These are phyloP conservation scores for Myochromella boudieri DNA, from an alignment of 768 basidiomycete genomes.

Conservation along the genomic window DNA sequence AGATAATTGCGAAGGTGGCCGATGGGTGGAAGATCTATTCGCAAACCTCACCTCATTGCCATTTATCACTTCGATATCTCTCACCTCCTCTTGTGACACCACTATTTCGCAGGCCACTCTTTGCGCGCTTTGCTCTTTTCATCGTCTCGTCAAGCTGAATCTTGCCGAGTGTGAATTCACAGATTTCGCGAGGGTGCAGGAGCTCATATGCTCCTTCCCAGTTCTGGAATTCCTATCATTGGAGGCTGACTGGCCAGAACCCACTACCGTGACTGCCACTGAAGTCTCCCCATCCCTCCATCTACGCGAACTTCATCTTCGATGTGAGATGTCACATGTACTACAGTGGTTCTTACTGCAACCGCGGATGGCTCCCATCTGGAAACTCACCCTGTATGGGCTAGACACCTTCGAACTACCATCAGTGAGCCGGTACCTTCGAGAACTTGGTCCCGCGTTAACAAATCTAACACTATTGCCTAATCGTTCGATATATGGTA, in stretches of 20 bases:
- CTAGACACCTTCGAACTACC: constrained; percentile 11
- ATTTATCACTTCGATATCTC: constrained; percentile 10
- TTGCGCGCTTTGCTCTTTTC: constrained; percentile 7
- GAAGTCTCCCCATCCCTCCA: constrained; percentile 4
- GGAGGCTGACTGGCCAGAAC: constrained; percentile 17
- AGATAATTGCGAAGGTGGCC: constrained; percentile 13
- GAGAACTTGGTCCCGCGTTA: constrained; percentile 11
- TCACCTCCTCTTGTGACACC: constrained; percentile 10
- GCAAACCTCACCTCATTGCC: constrained; percentile 5
- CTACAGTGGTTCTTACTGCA: constrained; percentile 16
- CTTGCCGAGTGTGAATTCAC: constrained; percentile 14
- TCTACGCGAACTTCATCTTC: constrained; percentile 15
- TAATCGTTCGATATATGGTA: constrained; percentile 8
- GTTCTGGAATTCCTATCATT: constrained; percentile 12
- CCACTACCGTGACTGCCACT: constrained; percentile 2
- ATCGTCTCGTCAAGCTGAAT: constrained; percentile 10
- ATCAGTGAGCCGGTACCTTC: constrained; percentile 13
- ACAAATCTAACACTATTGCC: constrained; percentile 13
- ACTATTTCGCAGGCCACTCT: constrained; percentile 5
- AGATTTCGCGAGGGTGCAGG: constrained; percentile 14
- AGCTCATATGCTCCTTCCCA: constrained; percentile 14
- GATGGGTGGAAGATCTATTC: constrained; percentile 9
- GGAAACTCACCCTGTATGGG: constrained; percentile 13
- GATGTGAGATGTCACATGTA: constrained; percentile 16
- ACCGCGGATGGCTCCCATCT: constrained; percentile 9